These are phyloP conservation scores for Mallotus japonicus DNA, from an alignment of 441 rosid genomes.

Conservation along the genomic window DNA sequence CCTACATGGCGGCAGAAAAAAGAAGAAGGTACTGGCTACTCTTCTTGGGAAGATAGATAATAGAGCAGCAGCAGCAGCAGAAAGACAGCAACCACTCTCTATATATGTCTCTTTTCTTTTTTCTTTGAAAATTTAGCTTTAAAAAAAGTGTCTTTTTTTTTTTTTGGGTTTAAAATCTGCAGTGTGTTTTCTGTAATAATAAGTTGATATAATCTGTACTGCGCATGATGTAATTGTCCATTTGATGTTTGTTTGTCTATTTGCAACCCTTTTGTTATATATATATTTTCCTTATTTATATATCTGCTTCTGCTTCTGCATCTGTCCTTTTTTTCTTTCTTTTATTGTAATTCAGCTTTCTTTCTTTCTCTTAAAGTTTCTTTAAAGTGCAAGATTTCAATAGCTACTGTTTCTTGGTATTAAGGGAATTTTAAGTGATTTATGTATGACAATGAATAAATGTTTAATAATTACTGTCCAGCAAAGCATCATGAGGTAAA, in stretches of 20 bases:
- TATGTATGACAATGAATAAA: no score
- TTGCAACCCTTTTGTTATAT: background rate
- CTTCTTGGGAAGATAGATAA: no score
- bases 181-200: constrained; percentile 25
- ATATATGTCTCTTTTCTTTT: background rate
- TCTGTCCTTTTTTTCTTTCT: constrained; percentile 8
- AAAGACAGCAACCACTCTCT: constrained; percentile 12
- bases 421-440: no score
- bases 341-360: background rate
- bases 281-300: background rate
- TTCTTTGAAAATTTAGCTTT: constrained; percentile 15
- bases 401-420: no score
- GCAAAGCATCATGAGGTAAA: no score
- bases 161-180: background rate
- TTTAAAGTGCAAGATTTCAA: background rate
- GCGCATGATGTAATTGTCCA: constrained; percentile 17
- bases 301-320: background rate
- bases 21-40: background rate
- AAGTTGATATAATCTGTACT: constrained; percentile 30
- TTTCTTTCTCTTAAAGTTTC: background rate
- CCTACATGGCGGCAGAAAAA: constrained; percentile 8
- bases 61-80: background rate
- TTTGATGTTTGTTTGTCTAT: constrained; percentile 23
- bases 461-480: no score
- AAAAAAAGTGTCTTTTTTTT: constrained; percentile 21